Evolutionary conservation across 1,139 yeast species (phyloP).

Genomic region (Hyphopichia buzzinii): DNA sequence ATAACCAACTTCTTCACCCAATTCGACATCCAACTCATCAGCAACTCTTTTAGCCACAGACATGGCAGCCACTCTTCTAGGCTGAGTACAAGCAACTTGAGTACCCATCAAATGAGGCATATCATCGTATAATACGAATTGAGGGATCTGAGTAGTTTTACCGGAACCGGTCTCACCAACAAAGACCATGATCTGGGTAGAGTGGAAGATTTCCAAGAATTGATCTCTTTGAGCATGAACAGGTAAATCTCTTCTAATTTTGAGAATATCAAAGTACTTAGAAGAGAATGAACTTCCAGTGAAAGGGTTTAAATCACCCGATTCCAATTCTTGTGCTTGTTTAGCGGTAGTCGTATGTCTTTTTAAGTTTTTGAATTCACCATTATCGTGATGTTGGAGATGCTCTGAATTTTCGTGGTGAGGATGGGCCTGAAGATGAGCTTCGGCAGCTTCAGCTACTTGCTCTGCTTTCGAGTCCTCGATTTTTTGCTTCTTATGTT

Average conservation of each 20-base stretch:
- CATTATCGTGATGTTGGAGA: conserved; percentile 38
- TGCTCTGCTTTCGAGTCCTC: conserved; percentile 19
- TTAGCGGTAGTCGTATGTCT: conserved; percentile 74
- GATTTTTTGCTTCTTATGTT: conserved; percentile 17
- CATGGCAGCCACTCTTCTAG: conserved; percentile 97
- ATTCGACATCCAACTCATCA: conserved; percentile 87
- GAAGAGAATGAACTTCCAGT: conserved; percentile 62
- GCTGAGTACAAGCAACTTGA: conserved; percentile 95
- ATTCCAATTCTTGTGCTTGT: conserved; percentile 66
- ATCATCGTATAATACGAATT: conserved; percentile 90
- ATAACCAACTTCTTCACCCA: conserved; percentile 94
- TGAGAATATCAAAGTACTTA: conserved; percentile 74
- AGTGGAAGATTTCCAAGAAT: conserved; percentile 77
- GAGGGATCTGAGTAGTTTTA: conserved; percentile 96
- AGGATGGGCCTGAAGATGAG: conserved; percentile 33
- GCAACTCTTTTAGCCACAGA: conserved; percentile 96
- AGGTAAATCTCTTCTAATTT: conserved; percentile 80
- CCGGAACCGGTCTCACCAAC: conserved; percentile 99
- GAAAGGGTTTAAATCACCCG: conserved; percentile 70
- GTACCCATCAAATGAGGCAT: conserved; percentile 78
- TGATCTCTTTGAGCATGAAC: conserved; percentile 93
- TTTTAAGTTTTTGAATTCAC: conserved; percentile 52
- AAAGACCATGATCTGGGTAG: conserved; percentile 92
- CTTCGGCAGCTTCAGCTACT: conserved; percentile 45
- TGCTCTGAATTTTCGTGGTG: conserved; percentile 14